Percentiles rank a stretch among this genome's conserved stretches.
These are phyloP conservation scores for Saccharomycopsis sp. DNA, from an alignment of 805 yeast genomes.

Conservation along the genomic window DNA sequence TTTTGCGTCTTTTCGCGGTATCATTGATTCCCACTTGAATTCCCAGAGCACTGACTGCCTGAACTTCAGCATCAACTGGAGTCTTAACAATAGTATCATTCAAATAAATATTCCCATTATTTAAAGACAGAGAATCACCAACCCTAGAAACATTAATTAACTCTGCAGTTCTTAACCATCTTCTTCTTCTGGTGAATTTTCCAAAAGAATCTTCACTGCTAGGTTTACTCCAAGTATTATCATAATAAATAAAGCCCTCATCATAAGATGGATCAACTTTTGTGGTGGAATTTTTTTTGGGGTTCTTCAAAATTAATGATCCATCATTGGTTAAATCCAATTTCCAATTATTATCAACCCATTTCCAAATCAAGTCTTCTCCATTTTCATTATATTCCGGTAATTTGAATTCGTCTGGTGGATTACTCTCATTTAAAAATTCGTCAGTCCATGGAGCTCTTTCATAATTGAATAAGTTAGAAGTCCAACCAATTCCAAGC, in stretches of 20 bases:
- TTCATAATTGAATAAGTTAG: constrained; percentile 83
- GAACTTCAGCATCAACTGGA: constrained; percentile 7
- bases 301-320: constrained; percentile 58
- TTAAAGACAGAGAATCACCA: constrained; percentile 8
- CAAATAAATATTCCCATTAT: constrained; percentile 12
- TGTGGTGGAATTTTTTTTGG: constrained; percentile 29
- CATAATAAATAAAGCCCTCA: constrained; percentile 83
- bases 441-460: constrained; percentile 97
- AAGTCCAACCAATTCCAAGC: constrained; percentile 98
- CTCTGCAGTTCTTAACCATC: constrained; percentile 95
- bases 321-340: constrained; percentile 85
- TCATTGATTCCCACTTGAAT: neutral
- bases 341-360: constrained; percentile 93
- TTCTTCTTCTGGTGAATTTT: constrained; percentile 85
- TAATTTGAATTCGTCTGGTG: constrained; percentile 67
- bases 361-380: constrained; percentile 76
- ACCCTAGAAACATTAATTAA: constrained; percentile 35
- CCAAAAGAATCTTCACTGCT: constrained; percentile 79
- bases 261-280: constrained; percentile 61
- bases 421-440: constrained; percentile 73
- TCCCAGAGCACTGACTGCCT: constrained; percentile 13
- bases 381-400: constrained; percentile 59
- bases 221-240: constrained; percentile 91
- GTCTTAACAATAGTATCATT: constrained; percentile 8
- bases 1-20: constrained; percentile 10